Percentiles rank a stretch among this genome's conserved stretches.
phyloP scores from a whole-genome alignment of 2,329 filamentous ascomycete genomes.

The Ceratocystis destructans region DNA sequence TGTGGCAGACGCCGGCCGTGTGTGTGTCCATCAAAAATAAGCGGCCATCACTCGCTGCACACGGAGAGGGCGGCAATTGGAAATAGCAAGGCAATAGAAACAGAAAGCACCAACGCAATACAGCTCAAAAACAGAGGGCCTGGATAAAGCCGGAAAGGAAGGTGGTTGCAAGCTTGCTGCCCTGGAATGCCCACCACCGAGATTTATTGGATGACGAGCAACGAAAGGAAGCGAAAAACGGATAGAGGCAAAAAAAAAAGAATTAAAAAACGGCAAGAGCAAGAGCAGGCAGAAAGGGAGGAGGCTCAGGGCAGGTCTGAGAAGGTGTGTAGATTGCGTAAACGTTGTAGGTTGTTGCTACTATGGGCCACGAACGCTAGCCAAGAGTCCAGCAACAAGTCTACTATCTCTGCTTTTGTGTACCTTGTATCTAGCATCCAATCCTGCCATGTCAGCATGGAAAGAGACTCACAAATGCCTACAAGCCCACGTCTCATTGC shows the following conservation, averaged over 20 bases:
- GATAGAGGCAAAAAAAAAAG: not conserved
- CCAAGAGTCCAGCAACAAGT: not conserved
- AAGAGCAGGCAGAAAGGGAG: not conserved
- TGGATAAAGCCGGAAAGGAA: not conserved
- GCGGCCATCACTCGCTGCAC: not conserved
- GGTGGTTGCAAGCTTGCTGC: not conserved
- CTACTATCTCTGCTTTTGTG: not conserved
- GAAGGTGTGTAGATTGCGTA: not conserved
- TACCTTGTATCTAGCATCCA: not conserved
- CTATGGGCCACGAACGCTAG: not conserved
- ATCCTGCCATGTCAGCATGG: not conserved
- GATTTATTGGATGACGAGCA: not conserved
- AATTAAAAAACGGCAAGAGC: not conserved
- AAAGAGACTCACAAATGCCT: not conserved
- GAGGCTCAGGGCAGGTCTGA: not conserved
- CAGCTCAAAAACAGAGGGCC: not conserved
- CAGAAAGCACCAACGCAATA: not conserved
- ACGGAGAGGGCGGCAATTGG: not conserved
- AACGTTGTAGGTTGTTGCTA: not conserved
- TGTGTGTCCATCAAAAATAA: not conserved
- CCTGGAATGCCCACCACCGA: not conserved
- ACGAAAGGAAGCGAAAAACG: not conserved
- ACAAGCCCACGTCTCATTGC: not conserved
- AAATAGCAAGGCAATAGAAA: not conserved
- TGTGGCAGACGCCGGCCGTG: not conserved